Base-by-base conservation (phyloP, 495 filamentous ascomycete genomes). In the Tetracladium setigerum region DNA sequence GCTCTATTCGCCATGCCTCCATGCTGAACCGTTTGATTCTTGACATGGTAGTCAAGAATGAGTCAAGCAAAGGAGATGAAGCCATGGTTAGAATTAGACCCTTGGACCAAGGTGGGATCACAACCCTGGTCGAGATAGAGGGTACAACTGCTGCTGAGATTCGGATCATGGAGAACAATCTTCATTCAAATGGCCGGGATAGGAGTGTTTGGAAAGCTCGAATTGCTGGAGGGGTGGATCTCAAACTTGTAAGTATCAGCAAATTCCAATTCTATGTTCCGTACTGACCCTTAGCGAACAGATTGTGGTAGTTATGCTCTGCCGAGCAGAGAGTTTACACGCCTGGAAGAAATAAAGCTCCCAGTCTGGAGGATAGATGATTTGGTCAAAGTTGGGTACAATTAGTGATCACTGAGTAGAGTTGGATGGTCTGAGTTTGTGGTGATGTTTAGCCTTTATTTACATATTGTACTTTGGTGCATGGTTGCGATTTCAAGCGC, bases 201-300 rank as follows among this genome's bases (percentile, higher is more conserved):
- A 50, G 50, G 34, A 54, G 38, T 35, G 38, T 54, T 38, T 54
- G 50, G 50, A 50, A 36, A 12, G 46, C 46, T 38, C 35, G 46
- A 44, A 16, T 54, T 24, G 50, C 50, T 31, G 18, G 37, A n/a
- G 50, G 50, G 9, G 34, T 54, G 5, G 50, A 54, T 42, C 46
- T 54, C 12, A 24, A 17, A 11, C 22, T 54, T 8, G 50, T 54
- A 32, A 50, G 50, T 50, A 37, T 18, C 8, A 24, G 24, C n/a
- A 33, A 37, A 18, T 19, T 14, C 5, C 33, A n/a, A 34, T 54
- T 10, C 8, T 8, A 39, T 5, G 16, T 18, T 17, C 43, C 30
- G 4, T 32, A 37, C 24, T 32, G 43, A 50, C 50, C 24, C 41
- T 44, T 12, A 15, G 22, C 5, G 10, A 18, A 14, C 14, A 54